These are phyloP conservation scores for Pterothamnion heteromorphum DNA, from an alignment of 31 red algal species.

Conservation along the genomic window DNA sequence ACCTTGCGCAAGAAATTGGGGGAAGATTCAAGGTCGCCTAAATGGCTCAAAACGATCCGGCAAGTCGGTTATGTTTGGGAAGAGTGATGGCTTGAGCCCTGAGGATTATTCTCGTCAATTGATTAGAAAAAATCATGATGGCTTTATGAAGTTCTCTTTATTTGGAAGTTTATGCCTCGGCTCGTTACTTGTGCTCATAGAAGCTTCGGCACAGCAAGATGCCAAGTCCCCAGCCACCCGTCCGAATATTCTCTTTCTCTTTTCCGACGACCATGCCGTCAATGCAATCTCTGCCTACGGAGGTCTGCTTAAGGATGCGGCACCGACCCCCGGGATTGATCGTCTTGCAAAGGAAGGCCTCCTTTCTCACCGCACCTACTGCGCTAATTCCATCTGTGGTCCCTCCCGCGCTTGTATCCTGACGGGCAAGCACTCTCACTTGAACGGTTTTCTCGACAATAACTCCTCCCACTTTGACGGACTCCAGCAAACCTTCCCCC, in stretches of 20 bases:
- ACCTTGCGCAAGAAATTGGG: too few species aligned
- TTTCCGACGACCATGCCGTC: slow-evolving; percentile 24
- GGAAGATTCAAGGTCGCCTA: too few species aligned
- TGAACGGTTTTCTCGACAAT: slow-evolving; percentile 33
- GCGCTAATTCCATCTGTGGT: slow-evolving; percentile 43
- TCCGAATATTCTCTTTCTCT: slow-evolving; percentile 29
- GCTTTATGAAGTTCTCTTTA: too few species aligned
- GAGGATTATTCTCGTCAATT: too few species aligned
- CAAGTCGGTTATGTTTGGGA: too few species aligned
- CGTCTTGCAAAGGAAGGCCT: slow-evolving; percentile 27
- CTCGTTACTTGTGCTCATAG: too few species aligned
- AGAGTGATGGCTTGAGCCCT: too few species aligned
- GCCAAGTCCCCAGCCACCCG: too few species aligned
- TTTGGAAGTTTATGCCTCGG: too few species aligned
- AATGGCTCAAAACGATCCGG: too few species aligned
- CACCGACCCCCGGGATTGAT: not conserved
- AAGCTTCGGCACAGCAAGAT: too few species aligned
- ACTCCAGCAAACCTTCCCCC: not conserved
- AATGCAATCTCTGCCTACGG: not conserved
- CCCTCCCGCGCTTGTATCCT: slow-evolving; percentile 18
- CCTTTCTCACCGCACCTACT: not conserved
- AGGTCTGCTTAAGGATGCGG: not conserved
- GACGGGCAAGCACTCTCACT: slow-evolving; percentile 16
- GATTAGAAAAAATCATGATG: too few species aligned
- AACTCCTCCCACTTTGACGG: slow-evolving; percentile 9